phyloP scores from a whole-genome alignment of 2,329 filamentous ascomycete species.

The Ceratocystiopsis sp. region DNA sequence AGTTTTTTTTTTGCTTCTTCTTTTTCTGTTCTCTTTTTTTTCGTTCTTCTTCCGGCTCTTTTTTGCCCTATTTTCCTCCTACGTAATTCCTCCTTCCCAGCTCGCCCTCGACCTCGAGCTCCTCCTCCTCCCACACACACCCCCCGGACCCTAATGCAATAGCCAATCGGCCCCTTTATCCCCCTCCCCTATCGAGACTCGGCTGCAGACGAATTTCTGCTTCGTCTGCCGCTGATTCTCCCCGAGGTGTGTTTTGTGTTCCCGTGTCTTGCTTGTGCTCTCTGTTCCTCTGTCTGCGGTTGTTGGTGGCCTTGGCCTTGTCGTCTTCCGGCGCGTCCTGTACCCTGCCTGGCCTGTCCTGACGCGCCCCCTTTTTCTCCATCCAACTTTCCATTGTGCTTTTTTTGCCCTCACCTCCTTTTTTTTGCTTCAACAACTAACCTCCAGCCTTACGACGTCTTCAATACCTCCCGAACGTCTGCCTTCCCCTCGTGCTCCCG shows the following conservation, averaged over 20 bases:
- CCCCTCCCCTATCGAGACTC: conserved; percentile 5
- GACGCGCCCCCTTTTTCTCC: no score
- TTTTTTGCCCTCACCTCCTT: background rate
- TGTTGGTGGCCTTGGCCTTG: no score
- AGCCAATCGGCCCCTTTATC: background rate
- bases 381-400: background rate
- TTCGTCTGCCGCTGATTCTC: conserved; percentile 11
- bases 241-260: conserved; percentile 1
- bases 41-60: background rate
- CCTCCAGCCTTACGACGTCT: conserved; percentile 33
- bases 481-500: conserved; percentile 41
- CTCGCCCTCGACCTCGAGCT: no score
- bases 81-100: no score
- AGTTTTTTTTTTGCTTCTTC: background rate
- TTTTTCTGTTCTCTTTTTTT: background rate
- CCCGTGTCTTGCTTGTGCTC: background rate
- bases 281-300: background rate
- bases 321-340: no score
- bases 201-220: conserved; percentile 7
- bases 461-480: conserved; percentile 29
- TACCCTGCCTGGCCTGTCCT: no score
- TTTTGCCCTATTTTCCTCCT: background rate
- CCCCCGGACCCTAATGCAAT: no score
- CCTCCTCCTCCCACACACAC: no score
- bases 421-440: background rate